Evolutionary conservation across 805 yeast genomes (phyloP), one percentile per base, ranked within the genome.

Genomic region (Spathaspora sp.): DNA sequence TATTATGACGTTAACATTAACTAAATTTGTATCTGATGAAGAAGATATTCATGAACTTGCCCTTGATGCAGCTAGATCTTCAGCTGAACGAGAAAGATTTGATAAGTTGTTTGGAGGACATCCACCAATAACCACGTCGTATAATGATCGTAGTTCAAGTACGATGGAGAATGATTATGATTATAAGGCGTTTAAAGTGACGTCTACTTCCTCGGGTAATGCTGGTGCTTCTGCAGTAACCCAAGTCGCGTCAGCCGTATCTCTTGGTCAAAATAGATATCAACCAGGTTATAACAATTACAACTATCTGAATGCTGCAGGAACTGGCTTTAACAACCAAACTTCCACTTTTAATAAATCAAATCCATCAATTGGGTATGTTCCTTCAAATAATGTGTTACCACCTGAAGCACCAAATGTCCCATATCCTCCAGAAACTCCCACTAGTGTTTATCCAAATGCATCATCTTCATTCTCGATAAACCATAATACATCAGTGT

Each of bases 1-100:
- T 5, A 64, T 82, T 42, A 68, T 79, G 29, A 73, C 79, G 47
- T 52, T 71, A 16, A 59, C 64, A 4, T 60, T 66, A 42, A 59
- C 59, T 29, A 57, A 80, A 26, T 75, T 49, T 10, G 55, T 53
- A 5, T 35, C 40, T 16, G 17, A 14, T 12, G 40, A 35, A 6
- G 40, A 35, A 4, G 40, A 35, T 14, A 3, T 35, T 35, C 18
- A 35, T n/a, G 17, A 35, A 35, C 17, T 35, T 12, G 40, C 18
- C 9, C 17, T 35, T 7, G 18, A 35, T 3, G 40, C 14, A 14
- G 40, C 9, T 3, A 35, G 40, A 35, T 35, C 40, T 3, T 11
- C 16, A 11, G 40, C 40, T 35, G 40, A 35, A 35, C 7, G 14
- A 17, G 40, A 35, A 35, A 35, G 40, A 35, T 35, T 35, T 35